Base-by-base conservation (phyloP, 2,329 filamentous ascomycete genomes). In the Phaeosphaeriaceae sp. region DNA sequence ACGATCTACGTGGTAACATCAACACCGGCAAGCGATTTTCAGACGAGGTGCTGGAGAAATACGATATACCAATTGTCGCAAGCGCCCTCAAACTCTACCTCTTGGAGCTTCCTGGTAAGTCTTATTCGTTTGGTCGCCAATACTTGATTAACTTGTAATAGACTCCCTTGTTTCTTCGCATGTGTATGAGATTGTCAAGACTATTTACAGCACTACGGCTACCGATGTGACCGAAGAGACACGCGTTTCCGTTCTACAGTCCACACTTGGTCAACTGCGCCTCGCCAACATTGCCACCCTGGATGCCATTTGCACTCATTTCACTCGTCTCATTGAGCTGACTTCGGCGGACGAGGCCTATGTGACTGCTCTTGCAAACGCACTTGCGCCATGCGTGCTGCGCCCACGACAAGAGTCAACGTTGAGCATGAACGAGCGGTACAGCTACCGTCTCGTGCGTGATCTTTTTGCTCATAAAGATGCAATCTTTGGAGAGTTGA, bases 281-380 rank as follows among this genome's bases (percentile, higher is more conserved):
- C 86, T 99, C 48, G 92, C 94, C 58, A 99, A 99, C 73, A 99
- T 99, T 73, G 94, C 94, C 39, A 97, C 94, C n/a, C 85, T 99
- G 51, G 94, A 99, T 74, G 94, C 94, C 33, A 89, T 96, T 70
- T 96, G 95, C 82, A 97, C 96, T 60, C 94, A 99, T 76, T 97
- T 99, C 73, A 97, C 93, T 32, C 89, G 94, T 52, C 81, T 99
- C 52, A 95, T 99, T 68, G 94, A 99, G 73, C 82, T 99, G 56
- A 99, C 94, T 2, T 97, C 93, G 12, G 94, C 94, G 26, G 93
- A 96, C 61, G 94, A 99, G 70, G 78, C 85, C 35, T 99, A 96
- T 69, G 77, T 96, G 48, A 72, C 87, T 11, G 79, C 86, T 30
- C 83, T 99, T 32, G 89, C 92, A 2, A 85, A 86, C 20, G 78